Conservation (phyloP, 306 rosid genomes). For the Quercus wislizeni region DNA sequence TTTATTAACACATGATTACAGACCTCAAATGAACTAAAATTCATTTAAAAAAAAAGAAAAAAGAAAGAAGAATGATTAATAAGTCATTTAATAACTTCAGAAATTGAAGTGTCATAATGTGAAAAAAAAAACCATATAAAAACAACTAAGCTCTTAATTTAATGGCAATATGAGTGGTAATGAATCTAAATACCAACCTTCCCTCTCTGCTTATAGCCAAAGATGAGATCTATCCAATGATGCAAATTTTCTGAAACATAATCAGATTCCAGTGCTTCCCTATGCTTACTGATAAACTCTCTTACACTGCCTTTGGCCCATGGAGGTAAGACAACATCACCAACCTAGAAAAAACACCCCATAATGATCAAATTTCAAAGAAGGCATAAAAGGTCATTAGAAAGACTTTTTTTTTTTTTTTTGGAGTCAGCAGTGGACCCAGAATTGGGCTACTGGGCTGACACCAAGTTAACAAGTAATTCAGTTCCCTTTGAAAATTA, state of each 20-base stretch:
- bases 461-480: neutral
- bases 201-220: constrained; percentile 98
- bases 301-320: constrained; percentile 96
- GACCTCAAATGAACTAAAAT: neutral
- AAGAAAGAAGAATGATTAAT: neutral
- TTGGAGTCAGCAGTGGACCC: neutral
- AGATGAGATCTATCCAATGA: constrained; percentile 98
- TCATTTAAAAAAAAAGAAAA: neutral
- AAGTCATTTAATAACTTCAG: neutral
- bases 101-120: neutral
- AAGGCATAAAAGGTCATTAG: neutral
- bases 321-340: constrained; percentile 83
- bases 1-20: neutral
- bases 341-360: constrained; percentile 59
- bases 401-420: neutral
- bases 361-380: constrained; percentile 10
- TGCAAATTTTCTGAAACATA: constrained; percentile 91
- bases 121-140: neutral
- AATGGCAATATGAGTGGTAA: constrained; percentile 14
- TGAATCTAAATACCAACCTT: constrained; percentile 66
- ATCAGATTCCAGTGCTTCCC: constrained; percentile 98
- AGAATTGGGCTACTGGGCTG: neutral
- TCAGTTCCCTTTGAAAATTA: neutral
- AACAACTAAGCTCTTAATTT: neutral
- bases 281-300: constrained; percentile 94